Percentiles rank a stretch among this genome's conserved stretches.
These are phyloP conservation scores for Pyropia haitanensis DNA, from an alignment of 23 red algal species.

Conservation along the genomic window DNA sequence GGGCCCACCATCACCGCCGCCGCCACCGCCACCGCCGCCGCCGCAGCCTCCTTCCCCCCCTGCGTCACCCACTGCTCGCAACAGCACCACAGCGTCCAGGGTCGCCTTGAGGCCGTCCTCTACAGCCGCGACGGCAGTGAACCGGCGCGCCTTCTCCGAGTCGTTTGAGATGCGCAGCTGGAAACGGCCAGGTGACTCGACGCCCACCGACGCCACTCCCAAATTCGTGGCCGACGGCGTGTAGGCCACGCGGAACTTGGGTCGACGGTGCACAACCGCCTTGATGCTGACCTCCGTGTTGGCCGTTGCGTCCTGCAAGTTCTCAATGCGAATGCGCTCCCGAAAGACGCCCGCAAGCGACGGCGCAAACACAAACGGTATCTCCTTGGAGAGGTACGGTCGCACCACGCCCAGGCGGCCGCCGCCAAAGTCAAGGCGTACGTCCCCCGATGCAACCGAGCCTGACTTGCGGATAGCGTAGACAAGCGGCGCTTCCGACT, in stretches of 20 bases:
- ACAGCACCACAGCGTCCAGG: neutral
- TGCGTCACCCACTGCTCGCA: neutral
- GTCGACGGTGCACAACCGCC: constrained; percentile 29
- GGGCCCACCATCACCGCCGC: neutral
- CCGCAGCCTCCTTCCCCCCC: too few species aligned
- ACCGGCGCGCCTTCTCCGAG: constrained; percentile 19
- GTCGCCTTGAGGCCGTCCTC: neutral
- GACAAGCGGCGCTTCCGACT: constrained; percentile 62
- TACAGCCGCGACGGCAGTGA: neutral
- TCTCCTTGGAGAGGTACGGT: constrained; percentile 65
- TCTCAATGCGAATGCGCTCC: constrained; percentile 59
- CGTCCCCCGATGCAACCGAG: constrained; percentile 29
- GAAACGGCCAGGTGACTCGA: neutral
- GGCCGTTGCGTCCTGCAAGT: constrained; percentile 53
- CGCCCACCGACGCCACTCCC: constrained; percentile 1
- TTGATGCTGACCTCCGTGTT: constrained; percentile 66
- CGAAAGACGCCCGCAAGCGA: constrained; percentile 55
- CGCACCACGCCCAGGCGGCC: constrained; percentile 54
- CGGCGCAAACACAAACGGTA: constrained; percentile 82
- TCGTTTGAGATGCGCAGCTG: constrained; percentile 14
- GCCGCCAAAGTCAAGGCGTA: constrained; percentile 64
- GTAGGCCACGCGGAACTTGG: constrained; percentile 23
- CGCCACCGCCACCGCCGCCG: neutral
- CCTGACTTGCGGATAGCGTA: constrained; percentile 75
- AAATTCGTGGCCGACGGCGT: neutral